These are phyloP conservation scores for Pseudocercospora macadamiae DNA, from an alignment of 2,329 filamentous ascomycete species.

Conservation along the genomic window DNA sequence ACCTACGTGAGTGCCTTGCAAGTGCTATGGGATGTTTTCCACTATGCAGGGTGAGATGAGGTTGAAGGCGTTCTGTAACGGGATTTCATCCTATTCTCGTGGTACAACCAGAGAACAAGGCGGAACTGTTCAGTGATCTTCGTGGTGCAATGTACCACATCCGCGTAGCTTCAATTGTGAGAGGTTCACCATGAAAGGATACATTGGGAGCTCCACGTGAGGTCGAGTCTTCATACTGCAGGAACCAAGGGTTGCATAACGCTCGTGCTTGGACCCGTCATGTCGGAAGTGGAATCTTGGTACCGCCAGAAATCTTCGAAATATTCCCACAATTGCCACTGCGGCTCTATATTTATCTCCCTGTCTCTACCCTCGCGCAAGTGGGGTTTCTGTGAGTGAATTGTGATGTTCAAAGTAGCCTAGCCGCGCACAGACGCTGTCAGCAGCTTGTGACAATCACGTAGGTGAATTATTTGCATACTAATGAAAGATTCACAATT, in stretches of 20 bases:
- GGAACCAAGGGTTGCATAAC: background rate
- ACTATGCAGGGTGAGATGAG: background rate
- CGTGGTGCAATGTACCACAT: background rate
- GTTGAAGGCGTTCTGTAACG: background rate
- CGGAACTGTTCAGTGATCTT: background rate
- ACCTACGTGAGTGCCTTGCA: too few species aligned
- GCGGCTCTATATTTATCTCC: background rate
- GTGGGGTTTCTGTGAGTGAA: too few species aligned
- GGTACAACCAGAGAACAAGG: background rate
- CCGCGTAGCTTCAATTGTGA: background rate
- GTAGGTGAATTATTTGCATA: too few species aligned
- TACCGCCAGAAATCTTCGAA: background rate
- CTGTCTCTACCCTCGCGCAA: background rate
- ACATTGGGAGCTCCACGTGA: background rate
- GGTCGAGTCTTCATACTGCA: conserved; percentile 3
- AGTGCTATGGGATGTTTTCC: background rate
- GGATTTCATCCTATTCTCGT: background rate
- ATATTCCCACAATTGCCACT: background rate
- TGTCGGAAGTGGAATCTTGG: background rate
- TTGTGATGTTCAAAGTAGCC: too few species aligned
- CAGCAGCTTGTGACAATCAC: too few species aligned
- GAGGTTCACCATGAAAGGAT: background rate
- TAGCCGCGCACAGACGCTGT: too few species aligned
- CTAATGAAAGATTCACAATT: too few species aligned
- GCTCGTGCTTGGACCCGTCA: background rate